Evolutionary conservation across 192 early-diverging fungal genomes (phyloP), one percentile per base, ranked within the genome.

Genomic region (Kickxella alabastrina): DNA sequence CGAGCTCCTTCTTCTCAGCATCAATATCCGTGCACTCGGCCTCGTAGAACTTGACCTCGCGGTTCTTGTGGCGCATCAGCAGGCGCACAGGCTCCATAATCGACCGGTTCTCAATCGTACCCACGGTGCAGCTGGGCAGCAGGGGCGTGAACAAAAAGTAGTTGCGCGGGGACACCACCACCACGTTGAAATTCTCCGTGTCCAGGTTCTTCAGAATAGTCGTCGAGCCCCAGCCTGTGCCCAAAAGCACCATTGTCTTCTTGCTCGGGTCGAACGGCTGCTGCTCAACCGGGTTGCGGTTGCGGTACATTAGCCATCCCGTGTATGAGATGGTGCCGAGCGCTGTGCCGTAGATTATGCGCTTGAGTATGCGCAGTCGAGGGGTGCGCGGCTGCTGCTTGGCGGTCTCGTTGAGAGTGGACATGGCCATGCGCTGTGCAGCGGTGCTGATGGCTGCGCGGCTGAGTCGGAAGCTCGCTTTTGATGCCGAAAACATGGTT

Each of bases 11-110:
- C 36, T 77, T 79, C 18, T 80, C 82, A 6, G 84, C 84, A 46
- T 97, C 89, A 54, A 97, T 91, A n/a, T 87, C 79, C 6, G 81
- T 92, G 80, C 91, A 93, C 52, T 85, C 88, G 53, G 87, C 92
- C 68, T 97, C 94, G 51, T 88, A 85, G 55, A 95, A 91, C 71
- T 79, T 82, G 62, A 93, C 83, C 53, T 85, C 85, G 32, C 90
- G 82, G 35, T 71, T 76, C 80, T 97, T 97, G 79, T 88, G 87
- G 18, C 91, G 83, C 43, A 86, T 90, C 43, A 97, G 75, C 78
- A 83, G 90, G 15, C 91, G 87, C 42, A 92, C 80, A 7, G 91
- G 90, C 68, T 88, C 83, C 77, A 93, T 87, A 67, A 95, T 87
- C 24, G 84, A 87, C 21, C 91, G 79, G 37, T 89, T 75, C 51